These are phyloP conservation scores for Schizopora paradoxa DNA, from an alignment of 1,284 basidiomycete species.

Conservation along the genomic window DNA sequence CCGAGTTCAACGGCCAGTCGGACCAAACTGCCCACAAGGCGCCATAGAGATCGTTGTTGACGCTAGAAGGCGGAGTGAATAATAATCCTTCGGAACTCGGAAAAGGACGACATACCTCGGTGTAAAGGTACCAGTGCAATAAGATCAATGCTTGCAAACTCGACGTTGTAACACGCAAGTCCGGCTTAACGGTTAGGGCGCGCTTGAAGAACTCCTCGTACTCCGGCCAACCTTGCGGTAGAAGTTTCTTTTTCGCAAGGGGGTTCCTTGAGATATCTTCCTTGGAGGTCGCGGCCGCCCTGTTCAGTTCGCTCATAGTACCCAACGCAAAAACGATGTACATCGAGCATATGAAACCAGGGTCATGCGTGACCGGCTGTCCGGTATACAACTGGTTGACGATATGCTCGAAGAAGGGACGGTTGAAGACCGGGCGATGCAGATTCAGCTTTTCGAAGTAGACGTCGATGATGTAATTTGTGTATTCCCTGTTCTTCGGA, in stretches of 20 bases:
- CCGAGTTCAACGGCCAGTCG: conserved; percentile 75
- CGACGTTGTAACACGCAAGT: conserved; percentile 71
- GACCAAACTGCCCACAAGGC: conserved; percentile 74
- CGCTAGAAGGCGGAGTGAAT: conserved; percentile 41
- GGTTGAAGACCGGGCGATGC: conserved; percentile 69
- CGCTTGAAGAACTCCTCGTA: conserved; percentile 78
- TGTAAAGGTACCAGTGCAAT: conserved; percentile 81
- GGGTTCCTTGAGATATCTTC: conserved; percentile 20
- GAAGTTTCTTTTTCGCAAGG: conserved; percentile 47
- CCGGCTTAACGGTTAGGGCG: conserved; percentile 69
- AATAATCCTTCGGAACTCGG: conserved; percentile 15
- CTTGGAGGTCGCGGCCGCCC: conserved; percentile 28
- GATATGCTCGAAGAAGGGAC: conserved; percentile 55
- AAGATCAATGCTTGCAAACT: conserved; percentile 76
- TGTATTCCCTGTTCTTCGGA: conserved; percentile 67
- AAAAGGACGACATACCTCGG: conserved; percentile 49
- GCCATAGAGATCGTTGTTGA: conserved; percentile 79
- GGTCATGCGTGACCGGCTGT: conserved; percentile 49
- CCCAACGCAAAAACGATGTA: conserved; percentile 75
- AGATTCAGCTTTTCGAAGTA: conserved; percentile 73
- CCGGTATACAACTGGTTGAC: conserved; percentile 62
- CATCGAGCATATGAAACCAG: conserved; percentile 68
- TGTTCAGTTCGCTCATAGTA: conserved; percentile 72
- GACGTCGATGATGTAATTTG: conserved; percentile 52
- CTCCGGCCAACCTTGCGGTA: conserved; percentile 69